These are phyloP conservation scores for Blakeslea trispora DNA, from an alignment of 371 early-diverging fungal genomes.

Conservation along the genomic window DNA sequence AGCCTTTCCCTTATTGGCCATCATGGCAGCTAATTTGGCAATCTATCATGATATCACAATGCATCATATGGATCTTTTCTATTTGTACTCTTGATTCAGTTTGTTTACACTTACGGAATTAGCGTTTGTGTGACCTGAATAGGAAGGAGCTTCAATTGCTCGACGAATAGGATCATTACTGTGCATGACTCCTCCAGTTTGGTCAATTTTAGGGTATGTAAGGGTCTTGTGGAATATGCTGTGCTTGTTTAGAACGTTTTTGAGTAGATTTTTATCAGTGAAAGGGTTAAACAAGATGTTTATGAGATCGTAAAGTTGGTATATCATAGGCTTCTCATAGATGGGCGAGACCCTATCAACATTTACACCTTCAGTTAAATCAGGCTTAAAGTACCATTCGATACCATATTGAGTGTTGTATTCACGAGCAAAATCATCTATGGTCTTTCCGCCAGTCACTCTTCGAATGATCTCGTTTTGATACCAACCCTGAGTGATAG, in stretches of 20 bases:
- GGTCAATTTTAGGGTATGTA: slow-evolving; percentile 3
- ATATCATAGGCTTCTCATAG: neutral
- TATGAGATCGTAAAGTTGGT: neutral
- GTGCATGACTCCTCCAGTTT: neutral
- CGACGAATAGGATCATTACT: slow-evolving; percentile 14
- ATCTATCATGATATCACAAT: slow-evolving; percentile 36
- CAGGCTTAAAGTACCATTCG: slow-evolving; percentile 60
- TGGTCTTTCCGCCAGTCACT: slow-evolving; percentile 48
- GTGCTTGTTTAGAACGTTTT: slow-evolving; percentile 8
- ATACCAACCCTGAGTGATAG: slow-evolving; percentile 70
- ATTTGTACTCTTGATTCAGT: neutral
- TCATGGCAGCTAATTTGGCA: slow-evolving; percentile 65
- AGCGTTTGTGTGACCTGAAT: slow-evolving; percentile 61
- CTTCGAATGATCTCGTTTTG: slow-evolving; percentile 71
- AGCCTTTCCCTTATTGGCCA: slow-evolving; percentile 67
- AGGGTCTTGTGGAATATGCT: slow-evolving; percentile 4
- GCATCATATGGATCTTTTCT: neutral
- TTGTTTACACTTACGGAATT: slow-evolving; percentile 43
- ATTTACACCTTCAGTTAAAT: slow-evolving; percentile 38
- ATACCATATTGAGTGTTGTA: slow-evolving; percentile 43
- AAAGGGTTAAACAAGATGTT: neutral
- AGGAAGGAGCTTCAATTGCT: slow-evolving; percentile 32
- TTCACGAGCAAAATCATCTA: slow-evolving; percentile 59
- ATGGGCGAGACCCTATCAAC: slow-evolving; percentile 13
- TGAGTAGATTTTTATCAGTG: neutral